Base-by-base conservation (phyloP, 441 rosid genomes). In the Euphorbia corollata region DNA sequence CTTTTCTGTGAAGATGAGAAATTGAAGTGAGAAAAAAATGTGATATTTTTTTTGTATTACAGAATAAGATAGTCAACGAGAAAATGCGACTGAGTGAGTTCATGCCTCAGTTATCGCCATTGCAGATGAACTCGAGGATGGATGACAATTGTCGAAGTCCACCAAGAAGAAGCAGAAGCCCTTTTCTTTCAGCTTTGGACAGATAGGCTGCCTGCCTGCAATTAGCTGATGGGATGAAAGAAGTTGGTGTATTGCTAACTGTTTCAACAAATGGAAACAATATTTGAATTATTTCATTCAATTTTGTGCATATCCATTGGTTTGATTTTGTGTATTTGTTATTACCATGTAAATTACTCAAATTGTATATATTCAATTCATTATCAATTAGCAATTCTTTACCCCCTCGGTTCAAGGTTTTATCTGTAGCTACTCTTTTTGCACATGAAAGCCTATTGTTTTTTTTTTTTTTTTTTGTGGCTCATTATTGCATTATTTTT, bases 161-260 rank as follows among this genome's bases (percentile, higher is more conserved):
- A 2, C 96, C 96, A 6, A 82, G 79, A 75, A 79, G 80, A 64
- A 74, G 71, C 58, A 87, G 80, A 68, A 69, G 73, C 66, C 82
- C 90, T 45, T 90, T 80, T 79, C 77, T 87, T 71, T 82, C 98
- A 55, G 73, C 87, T 51, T 78, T 92, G 36, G 98, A 88, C 66
- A 72, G 96, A 74, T 86, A 79, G n/a, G n/a, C n/a, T n/a, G n/a
- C n/a, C n/a, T n/a, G n/a, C n/a, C n/a, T n/a, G n/a, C n/a, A n/a
- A n/a, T n/a, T n/a, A n/a, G n/a, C n/a, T n/a, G n/a, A n/a, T n/a
- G n/a, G n/a, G n/a, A 24, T 71, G 66, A 19, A 36, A 19, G 41
- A 23, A 19, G 53, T 71, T 60, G 60, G 72, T 55, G 7, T 41
- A 30, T 22, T 30, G 19, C 50, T 30, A 32, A 43, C 62, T 27